Percentiles rank a stretch among this genome's conserved stretches.
Conservation (phyloP, 2,329 filamentous ascomycete species). For the Arthrobotrys conoides region DNA sequence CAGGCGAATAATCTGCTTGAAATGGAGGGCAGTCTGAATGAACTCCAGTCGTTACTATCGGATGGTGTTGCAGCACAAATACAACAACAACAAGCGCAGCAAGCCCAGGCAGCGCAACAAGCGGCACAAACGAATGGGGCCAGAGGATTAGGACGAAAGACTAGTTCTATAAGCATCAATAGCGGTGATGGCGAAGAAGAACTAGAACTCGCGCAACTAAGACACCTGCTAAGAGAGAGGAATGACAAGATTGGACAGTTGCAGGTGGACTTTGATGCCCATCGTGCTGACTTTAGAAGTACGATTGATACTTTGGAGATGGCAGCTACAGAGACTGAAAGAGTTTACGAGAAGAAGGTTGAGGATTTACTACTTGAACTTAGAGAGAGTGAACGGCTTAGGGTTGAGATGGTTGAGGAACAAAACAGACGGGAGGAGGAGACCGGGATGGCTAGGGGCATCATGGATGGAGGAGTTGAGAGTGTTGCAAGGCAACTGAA, state of each 20-base stretch:
- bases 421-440: conserved; percentile 45
- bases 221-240: conserved; percentile 89
- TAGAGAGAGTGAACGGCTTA: conserved; percentile 83
- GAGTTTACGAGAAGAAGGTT: conserved; percentile 94
- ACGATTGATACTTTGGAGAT: conserved; percentile 97
- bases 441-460: conserved; percentile 33
- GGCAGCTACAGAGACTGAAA: conserved; percentile 93
- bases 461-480: conserved; percentile 73
- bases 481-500: conserved; percentile 91
- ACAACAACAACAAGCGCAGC: conserved; percentile 65
- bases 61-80: conserved; percentile 67
- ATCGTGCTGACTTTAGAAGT: conserved; percentile 94
- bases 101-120: conserved; percentile 65
- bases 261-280: conserved; percentile 93
- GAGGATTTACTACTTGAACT: conserved; percentile 87
- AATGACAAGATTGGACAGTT: conserved; percentile 96
- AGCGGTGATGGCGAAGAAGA: conserved; percentile 78
- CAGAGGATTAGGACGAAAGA: conserved; percentile 17
- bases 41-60: conserved; percentile 79
- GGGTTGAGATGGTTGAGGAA: conserved; percentile 74
- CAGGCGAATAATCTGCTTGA: conserved; percentile 86
- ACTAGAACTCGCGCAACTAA: conserved; percentile 73
- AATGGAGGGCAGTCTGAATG: conserved; percentile 89
- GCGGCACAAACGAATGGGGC: conserved; percentile 65
- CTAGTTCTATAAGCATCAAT: conserved; percentile 43